Percentiles rank a stretch among this genome's conserved stretches.
These are phyloP conservation scores for Cutaneotrichosporon sp. DNA, from an alignment of 1,284 basidiomycete species.

Conservation along the genomic window DNA sequence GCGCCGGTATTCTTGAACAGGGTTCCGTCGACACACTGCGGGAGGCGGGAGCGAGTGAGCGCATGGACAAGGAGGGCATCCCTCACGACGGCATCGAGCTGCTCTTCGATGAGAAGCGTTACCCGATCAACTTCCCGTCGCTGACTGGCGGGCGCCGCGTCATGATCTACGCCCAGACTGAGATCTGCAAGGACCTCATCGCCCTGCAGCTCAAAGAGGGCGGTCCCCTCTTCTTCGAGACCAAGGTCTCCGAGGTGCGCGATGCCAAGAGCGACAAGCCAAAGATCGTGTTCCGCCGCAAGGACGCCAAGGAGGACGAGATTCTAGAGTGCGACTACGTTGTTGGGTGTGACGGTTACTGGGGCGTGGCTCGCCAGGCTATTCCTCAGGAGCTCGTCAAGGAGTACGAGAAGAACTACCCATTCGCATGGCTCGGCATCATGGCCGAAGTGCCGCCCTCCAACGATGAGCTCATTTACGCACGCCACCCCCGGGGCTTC, in stretches of 20 bases:
- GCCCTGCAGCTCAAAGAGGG: slow-evolving; percentile 20
- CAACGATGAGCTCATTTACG: slow-evolving; percentile 23
- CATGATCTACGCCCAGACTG: slow-evolving; percentile 25
- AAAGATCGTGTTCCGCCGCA: slow-evolving; percentile 14
- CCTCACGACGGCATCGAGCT: slow-evolving; percentile 22
- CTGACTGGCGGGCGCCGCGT: slow-evolving; percentile 17
- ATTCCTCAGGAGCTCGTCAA: slow-evolving; percentile 15
- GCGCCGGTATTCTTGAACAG: slow-evolving; percentile 22
- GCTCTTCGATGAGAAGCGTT: slow-evolving; percentile 15
- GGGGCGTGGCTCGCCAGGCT: slow-evolving; percentile 18
- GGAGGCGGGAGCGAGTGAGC: slow-evolving; percentile 14
- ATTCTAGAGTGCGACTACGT: slow-evolving; percentile 17
- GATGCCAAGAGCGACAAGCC: slow-evolving; percentile 14
- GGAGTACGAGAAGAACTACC: slow-evolving; percentile 18
- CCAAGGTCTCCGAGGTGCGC: slow-evolving; percentile 7
- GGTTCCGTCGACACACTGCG: slow-evolving; percentile 18
- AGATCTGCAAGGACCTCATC: slow-evolving; percentile 23
- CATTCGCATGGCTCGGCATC: slow-evolving; percentile 21
- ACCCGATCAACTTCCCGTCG: slow-evolving; percentile 17
- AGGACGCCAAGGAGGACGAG: slow-evolving; percentile 8
- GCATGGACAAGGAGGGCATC: slow-evolving; percentile 22
- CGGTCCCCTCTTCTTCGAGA: slow-evolving; percentile 16
- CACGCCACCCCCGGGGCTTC: slow-evolving; percentile 17
- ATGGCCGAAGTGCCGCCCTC: slow-evolving; percentile 19
- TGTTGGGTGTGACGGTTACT: slow-evolving; percentile 18